Percentiles rank a stretch among this genome's conserved stretches.
These are phyloP conservation scores for Trichoderma guizhouense DNA, from an alignment of 2,329 filamentous ascomycete genomes.

Conservation along the genomic window DNA sequence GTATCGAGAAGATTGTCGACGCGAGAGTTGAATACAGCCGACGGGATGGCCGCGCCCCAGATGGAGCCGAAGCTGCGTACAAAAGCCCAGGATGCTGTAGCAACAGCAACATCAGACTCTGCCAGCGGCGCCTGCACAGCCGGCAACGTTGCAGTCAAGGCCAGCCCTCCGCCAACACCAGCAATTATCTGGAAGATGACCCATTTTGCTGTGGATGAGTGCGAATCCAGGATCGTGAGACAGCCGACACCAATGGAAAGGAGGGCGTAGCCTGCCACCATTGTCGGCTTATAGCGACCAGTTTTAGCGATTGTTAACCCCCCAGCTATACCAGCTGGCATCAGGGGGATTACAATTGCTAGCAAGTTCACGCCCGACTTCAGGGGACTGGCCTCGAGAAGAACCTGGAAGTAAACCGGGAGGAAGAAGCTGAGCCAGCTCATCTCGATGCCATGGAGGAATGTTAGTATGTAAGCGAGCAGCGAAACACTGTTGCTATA, in stretches of 20 bases:
- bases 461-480: background rate
- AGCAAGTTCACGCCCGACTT: background rate
- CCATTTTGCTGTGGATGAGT: background rate
- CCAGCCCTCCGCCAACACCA: background rate
- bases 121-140: background rate
- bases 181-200: background rate
- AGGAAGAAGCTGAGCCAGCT: background rate
- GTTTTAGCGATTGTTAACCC: background rate
- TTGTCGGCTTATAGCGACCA: background rate
- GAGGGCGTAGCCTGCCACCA: background rate
- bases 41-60: background rate
- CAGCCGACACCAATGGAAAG: background rate
- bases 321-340: background rate
- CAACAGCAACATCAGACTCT: background rate
- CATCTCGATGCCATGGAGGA: background rate
- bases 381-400: background rate
- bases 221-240: background rate
- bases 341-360: background rate
- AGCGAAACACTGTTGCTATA: background rate
- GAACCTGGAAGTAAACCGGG: background rate
- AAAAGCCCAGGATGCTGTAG: background rate
- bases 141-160: background rate
- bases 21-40: background rate
- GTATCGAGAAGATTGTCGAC: background rate
- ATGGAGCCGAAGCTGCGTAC: background rate